phyloP scores from a whole-genome alignment of 495 filamentous ascomycete genomes.

The Penicillium parvum region DNA sequence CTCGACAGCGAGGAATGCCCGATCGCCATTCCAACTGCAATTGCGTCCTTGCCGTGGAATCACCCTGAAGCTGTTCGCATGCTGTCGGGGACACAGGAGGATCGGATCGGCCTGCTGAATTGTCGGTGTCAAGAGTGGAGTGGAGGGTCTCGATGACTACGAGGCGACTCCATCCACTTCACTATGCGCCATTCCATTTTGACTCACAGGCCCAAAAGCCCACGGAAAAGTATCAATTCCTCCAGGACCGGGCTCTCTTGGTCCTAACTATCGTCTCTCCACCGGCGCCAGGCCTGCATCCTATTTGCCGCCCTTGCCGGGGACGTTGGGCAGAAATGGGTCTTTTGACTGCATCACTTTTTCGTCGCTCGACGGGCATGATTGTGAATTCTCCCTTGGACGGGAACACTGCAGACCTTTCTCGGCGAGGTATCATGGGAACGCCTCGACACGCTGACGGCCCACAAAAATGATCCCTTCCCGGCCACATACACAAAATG shows the following conservation, averaged over 20 bases:
- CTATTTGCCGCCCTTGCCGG: conserved; percentile 33
- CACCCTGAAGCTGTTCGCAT: conserved; percentile 2
- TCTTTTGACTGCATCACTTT: conserved; percentile 21
- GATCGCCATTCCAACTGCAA: conserved; percentile 19
- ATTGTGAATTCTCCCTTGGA: background rate
- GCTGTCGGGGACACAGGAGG: background rate
- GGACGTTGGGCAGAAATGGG: conserved; percentile 39
- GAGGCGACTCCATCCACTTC: conserved; percentile 15
- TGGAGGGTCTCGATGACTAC: conserved; percentile 10
- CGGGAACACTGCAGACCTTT: conserved; percentile 10
- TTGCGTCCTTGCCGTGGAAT: conserved; percentile 17
- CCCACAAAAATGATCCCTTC: conserved; percentile 6
- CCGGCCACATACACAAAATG: conserved; percentile 1
- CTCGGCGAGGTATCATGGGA: conserved; percentile 14
- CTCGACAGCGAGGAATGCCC: background rate
- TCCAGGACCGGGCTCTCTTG: conserved; percentile 3
- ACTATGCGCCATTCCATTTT: conserved; percentile 6
- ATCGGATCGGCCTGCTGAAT: conserved; percentile 19
- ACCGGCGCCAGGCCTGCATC: conserved; percentile 23
- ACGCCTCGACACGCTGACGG: conserved; percentile 1
- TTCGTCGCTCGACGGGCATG: conserved; percentile 6
- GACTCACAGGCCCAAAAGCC: conserved; percentile 11
- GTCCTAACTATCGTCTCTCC: conserved; percentile 10
- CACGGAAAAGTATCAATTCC: background rate
- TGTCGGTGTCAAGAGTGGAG: conserved; percentile 30